Evolutionary conservation across 352 stramenopile species (phyloP).

Genomic region (Globisporangium apiculatum): DNA sequence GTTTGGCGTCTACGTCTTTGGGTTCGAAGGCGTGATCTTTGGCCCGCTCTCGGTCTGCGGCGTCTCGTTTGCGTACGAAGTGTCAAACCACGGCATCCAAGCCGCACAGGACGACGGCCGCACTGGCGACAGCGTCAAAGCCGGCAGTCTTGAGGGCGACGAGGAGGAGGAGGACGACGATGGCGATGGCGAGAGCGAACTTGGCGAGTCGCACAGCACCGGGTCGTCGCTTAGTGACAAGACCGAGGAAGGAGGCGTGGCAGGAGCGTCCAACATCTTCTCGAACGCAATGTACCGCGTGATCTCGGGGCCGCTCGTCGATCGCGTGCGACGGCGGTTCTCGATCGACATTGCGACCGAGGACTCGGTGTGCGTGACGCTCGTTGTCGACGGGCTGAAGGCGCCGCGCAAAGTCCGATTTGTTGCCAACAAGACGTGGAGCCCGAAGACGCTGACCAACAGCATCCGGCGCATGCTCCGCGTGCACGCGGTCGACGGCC

Average conservation of each 20-base stretch:
- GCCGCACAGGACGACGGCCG: conserved; percentile 65
- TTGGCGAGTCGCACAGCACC: conserved; percentile 37
- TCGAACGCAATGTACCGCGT: conserved; percentile 80
- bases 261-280: conserved; percentile 61
- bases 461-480: conserved; percentile 68
- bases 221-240: conserved; percentile 30
- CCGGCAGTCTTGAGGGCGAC: conserved; percentile 17
- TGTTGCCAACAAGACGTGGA: conserved; percentile 69
- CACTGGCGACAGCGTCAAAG: conserved; percentile 26
- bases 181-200: conserved; percentile 26
- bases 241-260: conserved; percentile 17
- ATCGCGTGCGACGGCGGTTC: conserved; percentile 64
- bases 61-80: conserved; percentile 80
- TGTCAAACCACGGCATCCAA: conserved; percentile 84
- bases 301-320: conserved; percentile 66
- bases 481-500: conserved; percentile 52
- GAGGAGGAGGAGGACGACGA: conserved; percentile 7
- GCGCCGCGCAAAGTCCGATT: conserved; percentile 52
- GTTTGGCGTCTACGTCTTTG: conserved; percentile 84
- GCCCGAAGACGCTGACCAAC: conserved; percentile 39
- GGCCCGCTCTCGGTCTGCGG: conserved; percentile 75
- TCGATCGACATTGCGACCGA: conserved; percentile 78
- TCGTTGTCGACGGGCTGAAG: conserved; percentile 66
- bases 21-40: conserved; percentile 85
- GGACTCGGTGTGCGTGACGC: conserved; percentile 61